A percentile compares a stretch with the other conserved stretches of the same genome.
Evolutionary conservation across 1,284 basidiomycete species (phyloP).

Genomic region (Sanguinoderma infundibulare): DNA sequence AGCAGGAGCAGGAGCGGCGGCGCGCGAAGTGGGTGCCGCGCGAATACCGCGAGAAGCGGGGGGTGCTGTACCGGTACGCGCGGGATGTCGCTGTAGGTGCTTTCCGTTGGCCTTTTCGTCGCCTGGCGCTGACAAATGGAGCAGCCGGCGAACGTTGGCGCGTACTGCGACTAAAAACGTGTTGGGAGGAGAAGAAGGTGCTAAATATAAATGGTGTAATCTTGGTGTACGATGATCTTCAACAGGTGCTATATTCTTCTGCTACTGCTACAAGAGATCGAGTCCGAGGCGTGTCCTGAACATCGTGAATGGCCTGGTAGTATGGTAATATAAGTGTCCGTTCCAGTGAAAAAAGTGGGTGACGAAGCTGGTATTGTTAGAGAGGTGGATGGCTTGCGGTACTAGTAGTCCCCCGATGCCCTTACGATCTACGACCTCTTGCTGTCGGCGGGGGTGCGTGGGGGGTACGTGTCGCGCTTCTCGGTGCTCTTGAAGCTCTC

Average conservation of each 20-base stretch:
- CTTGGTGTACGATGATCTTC: no score
- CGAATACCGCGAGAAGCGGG: conserved; percentile 72
- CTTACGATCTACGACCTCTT: not conserved
- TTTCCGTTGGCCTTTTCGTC: not conserved
- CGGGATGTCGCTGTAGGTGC: conserved; percentile 79
- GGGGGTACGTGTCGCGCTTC: not conserved
- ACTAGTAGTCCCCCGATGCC: not conserved
- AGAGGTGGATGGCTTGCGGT: no score
- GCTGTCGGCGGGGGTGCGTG: not conserved
- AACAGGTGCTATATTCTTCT: no score
- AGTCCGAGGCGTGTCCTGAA: not conserved
- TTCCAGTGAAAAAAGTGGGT: not conserved
- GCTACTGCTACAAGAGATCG: not conserved
- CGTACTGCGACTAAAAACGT: conserved; percentile 69
- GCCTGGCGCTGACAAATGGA: no score
- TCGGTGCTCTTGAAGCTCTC: not conserved
- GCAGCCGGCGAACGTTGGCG: conserved; percentile 75
- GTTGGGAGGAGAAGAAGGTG: not conserved
- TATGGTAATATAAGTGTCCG: not conserved
- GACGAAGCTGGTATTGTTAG: no score
- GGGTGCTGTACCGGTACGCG: conserved; percentile 76
- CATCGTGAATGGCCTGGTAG: not conserved
- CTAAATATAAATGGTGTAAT: conserved; percentile 18
- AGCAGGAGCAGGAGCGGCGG: conserved; percentile 78
- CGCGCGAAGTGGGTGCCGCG: conserved; percentile 72